Evolutionary conservation across 768 basidiomycete genomes (phyloP), one percentile per base, ranked within the genome.

Genomic region (Butyriboletus loyo): DNA sequence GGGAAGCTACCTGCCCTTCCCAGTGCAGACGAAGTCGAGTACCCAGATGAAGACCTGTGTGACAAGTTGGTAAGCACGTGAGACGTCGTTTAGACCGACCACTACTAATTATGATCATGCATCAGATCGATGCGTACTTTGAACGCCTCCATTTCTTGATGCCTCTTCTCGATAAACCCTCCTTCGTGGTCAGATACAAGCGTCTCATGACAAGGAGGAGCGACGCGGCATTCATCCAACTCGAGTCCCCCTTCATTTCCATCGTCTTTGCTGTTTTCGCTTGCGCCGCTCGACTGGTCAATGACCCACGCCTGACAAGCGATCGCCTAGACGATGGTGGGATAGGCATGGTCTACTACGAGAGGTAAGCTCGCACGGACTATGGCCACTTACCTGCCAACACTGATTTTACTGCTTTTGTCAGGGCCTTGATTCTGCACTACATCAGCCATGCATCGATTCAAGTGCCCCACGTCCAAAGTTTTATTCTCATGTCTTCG

Each of bases 371-470:
- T 17, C 34, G 42, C 35, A 35, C 50, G 38, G 32, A 25, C 15
- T 47, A 30, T 49, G 34, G 48, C 38, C 43, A 44, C 28, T 28
- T 19, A n/a, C 38, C 25, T 43, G 32, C 25, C 31, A 19, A 45
- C 38, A 35, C 36, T 58, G 21, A 58, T 35, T 41, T 31, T 25
- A 5, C 10, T 40, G 13, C 32, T 35, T 45, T 38, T 54, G 44
- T 43, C 64, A 95, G 92, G 53, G 89, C 93, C 30, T 80, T 95
- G 69, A 85, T 95, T 53, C 73, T 96, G 34, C 92, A 94, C 66
- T 94, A 94, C 70, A 94, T 94, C 73, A 92, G 91, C 57, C 85
- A 93, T 65, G 83, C 89, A 39, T 89, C 86, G 50, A 90, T 85
- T 36, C 88, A 93, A 68, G 76, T 89, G 46, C 81, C 85, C 31